phyloP scores from a whole-genome alignment of 2,329 filamentous ascomycete species.

The Ophiostoma montium region DNA sequence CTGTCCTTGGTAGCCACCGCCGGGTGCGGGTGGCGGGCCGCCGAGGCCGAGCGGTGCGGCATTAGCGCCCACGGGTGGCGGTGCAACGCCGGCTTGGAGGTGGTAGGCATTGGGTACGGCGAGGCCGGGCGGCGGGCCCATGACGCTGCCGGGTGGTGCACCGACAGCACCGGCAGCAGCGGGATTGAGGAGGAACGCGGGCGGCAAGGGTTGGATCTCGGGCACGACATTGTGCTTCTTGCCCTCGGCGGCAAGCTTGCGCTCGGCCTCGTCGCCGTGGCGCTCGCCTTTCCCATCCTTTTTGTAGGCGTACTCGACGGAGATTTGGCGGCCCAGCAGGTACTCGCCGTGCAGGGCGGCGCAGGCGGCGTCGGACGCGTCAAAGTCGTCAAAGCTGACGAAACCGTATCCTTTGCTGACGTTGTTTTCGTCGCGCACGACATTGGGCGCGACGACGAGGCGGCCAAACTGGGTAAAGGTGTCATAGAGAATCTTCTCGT shows the following conservation, averaged over 20 bases:
- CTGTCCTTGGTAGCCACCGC: neutral
- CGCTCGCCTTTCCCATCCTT: conserved; percentile 96
- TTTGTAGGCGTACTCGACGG: conserved; percentile 97
- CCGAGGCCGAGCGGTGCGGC: neutral
- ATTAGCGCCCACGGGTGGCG: neutral
- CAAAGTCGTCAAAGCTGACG: conserved; percentile 84
- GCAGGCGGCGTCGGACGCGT: conserved; percentile 82
- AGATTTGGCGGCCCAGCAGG: conserved; percentile 91
- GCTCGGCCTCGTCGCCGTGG: conserved; percentile 86
- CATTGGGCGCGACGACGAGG: conserved; percentile 73
- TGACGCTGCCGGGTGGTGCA: neutral
- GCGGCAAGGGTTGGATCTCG: conserved; percentile 60
- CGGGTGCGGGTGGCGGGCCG: neutral
- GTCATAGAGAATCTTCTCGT: conserved; percentile 92
- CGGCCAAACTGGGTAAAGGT: conserved; percentile 85
- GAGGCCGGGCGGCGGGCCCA: neutral
- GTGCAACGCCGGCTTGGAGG: conserved; percentile 9
- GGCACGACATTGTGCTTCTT: conserved; percentile 88
- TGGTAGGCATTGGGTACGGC: too few relatives aligned
- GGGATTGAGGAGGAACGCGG: conserved; percentile 49
- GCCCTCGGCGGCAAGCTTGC: conserved; percentile 79
- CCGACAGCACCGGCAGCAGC: neutral
- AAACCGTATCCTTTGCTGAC: conserved; percentile 94
- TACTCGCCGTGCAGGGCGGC: conserved; percentile 92
- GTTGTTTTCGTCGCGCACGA: conserved; percentile 77